phyloP scores from a whole-genome alignment of 2,329 filamentous ascomycete species.

The Exophiala alcalophila region DNA sequence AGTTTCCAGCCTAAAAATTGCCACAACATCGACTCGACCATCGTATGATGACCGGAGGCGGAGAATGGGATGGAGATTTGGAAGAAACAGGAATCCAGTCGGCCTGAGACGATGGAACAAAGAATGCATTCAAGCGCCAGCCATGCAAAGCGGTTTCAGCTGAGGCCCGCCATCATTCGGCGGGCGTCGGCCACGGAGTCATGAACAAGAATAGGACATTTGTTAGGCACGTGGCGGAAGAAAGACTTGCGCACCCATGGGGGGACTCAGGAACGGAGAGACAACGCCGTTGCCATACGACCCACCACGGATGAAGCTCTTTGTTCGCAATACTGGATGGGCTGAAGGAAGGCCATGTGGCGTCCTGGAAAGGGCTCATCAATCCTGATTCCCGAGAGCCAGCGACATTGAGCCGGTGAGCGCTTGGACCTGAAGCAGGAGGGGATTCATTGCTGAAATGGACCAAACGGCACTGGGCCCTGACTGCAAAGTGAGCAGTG shows the following conservation, averaged over 20 bases:
- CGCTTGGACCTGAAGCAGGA: slow-evolving; percentile 1
- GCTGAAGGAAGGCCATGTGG: slow-evolving; percentile 8
- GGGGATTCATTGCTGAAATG: slow-evolving; percentile 11
- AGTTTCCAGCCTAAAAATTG: slow-evolving; percentile 28
- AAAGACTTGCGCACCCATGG: too few species aligned
- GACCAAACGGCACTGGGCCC: slow-evolving; percentile 9
- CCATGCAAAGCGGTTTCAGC: slow-evolving; percentile 26
- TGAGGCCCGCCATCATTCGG: slow-evolving; percentile 10
- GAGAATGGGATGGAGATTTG: slow-evolving; percentile 19
- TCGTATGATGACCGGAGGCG: slow-evolving; percentile 17
- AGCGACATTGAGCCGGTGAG: slow-evolving; percentile 20
- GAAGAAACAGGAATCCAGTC: slow-evolving; percentile 19
- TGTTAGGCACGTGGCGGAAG: slow-evolving; percentile 11
- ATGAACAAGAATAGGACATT: slow-evolving; percentile 4
- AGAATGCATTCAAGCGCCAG: slow-evolving; percentile 23
- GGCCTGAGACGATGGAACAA: slow-evolving; percentile 21
- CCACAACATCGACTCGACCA: slow-evolving; percentile 24
- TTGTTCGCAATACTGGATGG: slow-evolving; percentile 9
- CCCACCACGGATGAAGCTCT: slow-evolving; percentile 10
- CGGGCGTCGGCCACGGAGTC: slow-evolving; percentile 1
- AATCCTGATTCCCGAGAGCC: too few species aligned
- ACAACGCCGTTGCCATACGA: slow-evolving; percentile 6
- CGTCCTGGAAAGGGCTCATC: too few species aligned
- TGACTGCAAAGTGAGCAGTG: slow-evolving; percentile 12
- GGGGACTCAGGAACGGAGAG: too few species aligned